Evolutionary conservation across 129 eudicot genomes (phyloP).

Genomic region (Oenanthe sinensis): DNA sequence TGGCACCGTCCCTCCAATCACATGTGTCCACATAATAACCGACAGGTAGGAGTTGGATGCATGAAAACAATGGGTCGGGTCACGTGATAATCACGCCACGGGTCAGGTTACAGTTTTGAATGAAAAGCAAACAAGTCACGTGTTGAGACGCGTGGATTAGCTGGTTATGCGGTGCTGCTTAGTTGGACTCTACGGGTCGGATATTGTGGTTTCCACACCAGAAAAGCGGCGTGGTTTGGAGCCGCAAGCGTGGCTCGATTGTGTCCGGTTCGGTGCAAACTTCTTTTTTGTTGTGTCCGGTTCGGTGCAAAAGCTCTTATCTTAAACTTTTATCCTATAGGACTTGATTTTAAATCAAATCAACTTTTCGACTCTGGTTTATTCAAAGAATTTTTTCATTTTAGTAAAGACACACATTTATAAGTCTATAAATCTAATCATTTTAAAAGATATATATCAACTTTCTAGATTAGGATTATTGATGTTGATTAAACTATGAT

Average conservation of each 20-base stretch:
- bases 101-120: conserved; percentile 10
- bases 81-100: conserved; percentile 46
- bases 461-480: too few species aligned
- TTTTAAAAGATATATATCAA: too few species aligned
- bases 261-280: too few species aligned
- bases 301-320: too few species aligned
- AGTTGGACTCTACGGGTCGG: conserved; percentile 28
- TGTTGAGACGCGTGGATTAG: conserved; percentile 31
- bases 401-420: too few species aligned
- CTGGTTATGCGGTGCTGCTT: conserved; percentile 19
- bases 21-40: conserved; percentile 11
- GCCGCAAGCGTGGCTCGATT: conserved; percentile 19
- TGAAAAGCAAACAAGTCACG: conserved; percentile 25
- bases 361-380: too few species aligned
- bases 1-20: conserved; percentile 34
- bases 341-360: too few species aligned
- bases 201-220: background rate
- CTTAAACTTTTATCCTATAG: too few species aligned
- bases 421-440: too few species aligned
- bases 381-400: too few species aligned
- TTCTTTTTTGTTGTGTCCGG: too few species aligned
- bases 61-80: conserved; percentile 6
- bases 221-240: conserved; percentile 9
- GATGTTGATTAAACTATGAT: too few species aligned
- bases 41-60: conserved; percentile 14